These are phyloP conservation scores for Terfezia claveryi DNA, from an alignment of 495 filamentous ascomycete species.

Conservation along the genomic window DNA sequence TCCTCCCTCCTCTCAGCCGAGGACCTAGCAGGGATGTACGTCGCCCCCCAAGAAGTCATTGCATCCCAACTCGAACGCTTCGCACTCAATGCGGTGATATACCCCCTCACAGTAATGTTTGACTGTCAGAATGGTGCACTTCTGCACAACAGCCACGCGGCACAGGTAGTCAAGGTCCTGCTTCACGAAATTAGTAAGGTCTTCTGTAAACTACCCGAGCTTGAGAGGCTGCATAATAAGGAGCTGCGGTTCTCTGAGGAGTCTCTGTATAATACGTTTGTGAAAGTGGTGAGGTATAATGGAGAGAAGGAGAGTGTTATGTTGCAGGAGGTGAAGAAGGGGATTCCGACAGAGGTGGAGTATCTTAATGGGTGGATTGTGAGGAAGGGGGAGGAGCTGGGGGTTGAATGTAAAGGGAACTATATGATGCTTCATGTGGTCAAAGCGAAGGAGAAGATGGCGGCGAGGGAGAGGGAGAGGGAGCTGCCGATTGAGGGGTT, in stretches of 20 bases:
- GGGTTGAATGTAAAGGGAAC: conserved; percentile 42
- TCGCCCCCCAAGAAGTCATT: conserved; percentile 30
- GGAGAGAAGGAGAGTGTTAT: conserved; percentile 52
- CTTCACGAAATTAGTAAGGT: conserved; percentile 43
- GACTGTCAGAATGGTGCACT: conserved; percentile 53
- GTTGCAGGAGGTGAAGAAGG: conserved; percentile 48
- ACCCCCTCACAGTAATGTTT: conserved; percentile 56
- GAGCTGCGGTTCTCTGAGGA: conserved; percentile 33
- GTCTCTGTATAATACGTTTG: conserved; percentile 32
- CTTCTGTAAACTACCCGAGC: conserved; percentile 42
- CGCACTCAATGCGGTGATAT: conserved; percentile 56
- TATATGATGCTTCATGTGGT: conserved; percentile 43
- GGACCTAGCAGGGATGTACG: conserved; percentile 23
- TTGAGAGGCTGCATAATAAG: conserved; percentile 37
- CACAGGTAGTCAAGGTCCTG: conserved; percentile 36
- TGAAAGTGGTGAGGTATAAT: conserved; percentile 37
- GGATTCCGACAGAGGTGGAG: conserved; percentile 50
- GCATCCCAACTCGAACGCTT: conserved; percentile 55
- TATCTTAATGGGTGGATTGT: conserved; percentile 77
- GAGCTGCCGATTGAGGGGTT: conserved; percentile 20
- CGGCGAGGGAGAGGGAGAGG: conserved; percentile 20
- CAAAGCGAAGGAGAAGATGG: conserved; percentile 28
- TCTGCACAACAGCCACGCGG: conserved; percentile 35
- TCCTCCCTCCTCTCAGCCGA: conserved; percentile 14
- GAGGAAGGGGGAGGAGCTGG: conserved; percentile 40